A percentile compares a stretch with the other conserved stretches of the same genome.
Evolutionary conservation across 1,139 yeast species (phyloP).

Genomic region (Suhomyces anneliseae): DNA sequence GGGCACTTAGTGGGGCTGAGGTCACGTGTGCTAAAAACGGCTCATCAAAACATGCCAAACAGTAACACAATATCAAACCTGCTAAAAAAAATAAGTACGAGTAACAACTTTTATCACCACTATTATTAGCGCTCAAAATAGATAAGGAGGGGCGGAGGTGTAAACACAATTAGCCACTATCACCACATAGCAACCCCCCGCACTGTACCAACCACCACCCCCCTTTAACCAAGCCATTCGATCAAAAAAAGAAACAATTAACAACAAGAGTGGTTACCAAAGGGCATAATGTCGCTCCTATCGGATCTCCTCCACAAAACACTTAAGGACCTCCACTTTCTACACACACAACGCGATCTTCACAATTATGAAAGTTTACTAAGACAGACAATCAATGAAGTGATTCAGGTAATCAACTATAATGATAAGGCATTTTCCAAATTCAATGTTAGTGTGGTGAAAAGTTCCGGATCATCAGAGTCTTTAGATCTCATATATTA

Average conservation of each 20-base stretch:
- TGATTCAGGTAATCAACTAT: conserved; percentile 20
- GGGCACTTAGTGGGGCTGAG: background rate
- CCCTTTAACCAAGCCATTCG: no score
- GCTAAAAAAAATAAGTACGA: no score
- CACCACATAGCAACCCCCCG: no score
- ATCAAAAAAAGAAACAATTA: no score
- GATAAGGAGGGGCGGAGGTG: no score
- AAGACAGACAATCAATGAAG: conserved; percentile 14
- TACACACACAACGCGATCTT: conserved; percentile 17
- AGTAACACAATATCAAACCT: no score
- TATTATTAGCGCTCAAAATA: no score
- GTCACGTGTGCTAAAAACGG: background rate
- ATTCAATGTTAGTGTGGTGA: conserved; percentile 8
- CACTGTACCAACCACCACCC: no score
- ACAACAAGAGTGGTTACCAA: no score
- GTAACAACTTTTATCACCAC: no score
- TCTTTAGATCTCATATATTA: background rate
- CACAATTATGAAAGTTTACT: conserved; percentile 20
- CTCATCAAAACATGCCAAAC: no score
- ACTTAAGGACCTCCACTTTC: conserved; percentile 23
- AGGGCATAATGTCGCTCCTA: background rate
- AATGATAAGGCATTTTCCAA: conserved; percentile 14
- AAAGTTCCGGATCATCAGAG: background rate
- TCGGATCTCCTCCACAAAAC: conserved; percentile 23
- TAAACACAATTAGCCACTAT: no score